phyloP scores from a whole-genome alignment of 2,329 filamentous ascomycete genomes.

The Mariannaea elegans region DNA sequence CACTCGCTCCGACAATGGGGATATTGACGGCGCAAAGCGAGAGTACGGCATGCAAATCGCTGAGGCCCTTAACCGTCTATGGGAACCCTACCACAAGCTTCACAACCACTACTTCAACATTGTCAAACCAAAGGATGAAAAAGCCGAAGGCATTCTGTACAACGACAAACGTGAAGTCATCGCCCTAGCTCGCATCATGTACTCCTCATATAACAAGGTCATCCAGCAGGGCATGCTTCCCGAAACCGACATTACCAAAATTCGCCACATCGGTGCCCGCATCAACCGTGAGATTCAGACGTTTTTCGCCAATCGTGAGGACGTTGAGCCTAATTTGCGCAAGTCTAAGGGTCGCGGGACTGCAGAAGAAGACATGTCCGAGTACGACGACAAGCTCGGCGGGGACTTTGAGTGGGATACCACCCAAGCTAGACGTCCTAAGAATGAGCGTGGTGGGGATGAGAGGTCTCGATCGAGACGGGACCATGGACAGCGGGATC shows the following conservation, averaged over 20 bases:
- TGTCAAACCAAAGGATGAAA: conserved; percentile 32
- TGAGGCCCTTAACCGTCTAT: conserved; percentile 59
- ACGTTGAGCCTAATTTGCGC: conserved; percentile 45
- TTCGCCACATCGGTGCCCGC: conserved; percentile 46
- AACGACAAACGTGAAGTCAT: conserved; percentile 53
- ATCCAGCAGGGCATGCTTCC: conserved; percentile 51
- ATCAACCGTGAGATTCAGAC: conserved; percentile 50
- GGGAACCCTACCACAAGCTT: conserved; percentile 56
- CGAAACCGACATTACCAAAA: conserved; percentile 42
- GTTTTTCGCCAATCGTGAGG: conserved; percentile 48
- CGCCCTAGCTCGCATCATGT: conserved; percentile 56
- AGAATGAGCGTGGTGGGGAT: background rate
- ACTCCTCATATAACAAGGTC: conserved; percentile 55
- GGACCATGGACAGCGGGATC: background rate
- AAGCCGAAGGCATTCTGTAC: conserved; percentile 41
- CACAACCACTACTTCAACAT: conserved; percentile 48
- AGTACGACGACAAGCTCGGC: conserved; percentile 21
- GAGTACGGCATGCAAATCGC: conserved; percentile 61
- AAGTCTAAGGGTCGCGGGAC: conserved; percentile 27
- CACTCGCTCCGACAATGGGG: conserved; percentile 40
- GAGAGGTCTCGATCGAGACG: background rate
- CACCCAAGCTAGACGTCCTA: conserved; percentile 25
- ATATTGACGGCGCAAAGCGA: conserved; percentile 48
- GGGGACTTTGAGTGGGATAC: conserved; percentile 47
- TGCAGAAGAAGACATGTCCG: conserved; percentile 33